These are phyloP conservation scores for Trametes cinnabarina DNA, from an alignment of 768 basidiomycete species.

Conservation along the genomic window DNA sequence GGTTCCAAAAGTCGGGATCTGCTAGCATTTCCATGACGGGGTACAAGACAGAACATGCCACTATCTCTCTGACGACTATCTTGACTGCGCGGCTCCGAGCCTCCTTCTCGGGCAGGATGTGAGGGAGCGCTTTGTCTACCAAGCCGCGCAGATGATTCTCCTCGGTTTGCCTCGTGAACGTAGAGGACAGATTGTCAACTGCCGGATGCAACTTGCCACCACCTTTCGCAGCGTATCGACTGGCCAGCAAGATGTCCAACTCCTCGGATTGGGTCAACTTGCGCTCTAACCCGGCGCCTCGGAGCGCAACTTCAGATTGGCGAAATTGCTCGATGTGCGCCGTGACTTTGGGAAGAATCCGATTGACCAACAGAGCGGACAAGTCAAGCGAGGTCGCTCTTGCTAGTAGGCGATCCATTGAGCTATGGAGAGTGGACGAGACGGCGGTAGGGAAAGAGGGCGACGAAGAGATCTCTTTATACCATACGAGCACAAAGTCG, in stretches of 20 bases:
- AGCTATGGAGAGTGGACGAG: constrained; percentile 67
- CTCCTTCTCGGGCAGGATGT: constrained; percentile 76
- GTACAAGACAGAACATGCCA: constrained; percentile 76
- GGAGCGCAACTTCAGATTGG: constrained; percentile 81
- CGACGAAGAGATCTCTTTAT: constrained; percentile 79
- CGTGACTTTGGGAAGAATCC: constrained; percentile 86
- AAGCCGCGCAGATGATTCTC: constrained; percentile 78
- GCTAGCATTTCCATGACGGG: constrained; percentile 90
- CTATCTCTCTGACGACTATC: constrained; percentile 77
- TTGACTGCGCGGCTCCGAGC: constrained; percentile 64
- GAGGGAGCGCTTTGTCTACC: constrained; percentile 68
- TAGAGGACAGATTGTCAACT: constrained; percentile 83
- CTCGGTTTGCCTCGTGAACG: constrained; percentile 86
- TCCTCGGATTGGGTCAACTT: constrained; percentile 87
- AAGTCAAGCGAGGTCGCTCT: constrained; percentile 64
- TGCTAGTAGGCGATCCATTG: constrained; percentile 55
- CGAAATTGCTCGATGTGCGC: constrained; percentile 88
- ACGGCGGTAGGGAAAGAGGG: constrained; percentile 87
- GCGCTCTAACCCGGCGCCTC: constrained; percentile 79
- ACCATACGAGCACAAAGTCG: constrained; percentile 92
- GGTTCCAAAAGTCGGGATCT: constrained; percentile 98
- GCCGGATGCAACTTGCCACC: constrained; percentile 75
- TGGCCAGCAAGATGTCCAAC: constrained; percentile 81
- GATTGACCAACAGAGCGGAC: constrained; percentile 73
- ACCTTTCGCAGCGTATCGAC: constrained; percentile 69